Base-by-base conservation (phyloP, 2,329 filamentous ascomycete genomes). In the Sordariomycetes sp. region DNA sequence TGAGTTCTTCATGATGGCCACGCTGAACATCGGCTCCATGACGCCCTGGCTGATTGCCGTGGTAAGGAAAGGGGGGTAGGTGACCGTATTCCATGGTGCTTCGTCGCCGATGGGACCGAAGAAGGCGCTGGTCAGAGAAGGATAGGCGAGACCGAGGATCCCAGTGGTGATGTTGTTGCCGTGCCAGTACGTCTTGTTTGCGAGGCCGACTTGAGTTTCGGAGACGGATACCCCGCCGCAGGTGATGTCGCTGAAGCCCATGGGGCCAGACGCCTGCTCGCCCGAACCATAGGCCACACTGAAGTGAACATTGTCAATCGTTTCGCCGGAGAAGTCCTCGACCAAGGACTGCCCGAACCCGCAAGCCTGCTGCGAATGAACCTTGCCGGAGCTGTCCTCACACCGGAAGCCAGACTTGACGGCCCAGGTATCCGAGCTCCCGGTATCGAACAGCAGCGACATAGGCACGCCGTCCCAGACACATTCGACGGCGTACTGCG, bases 161-260 rank as follows among this genome's bases (percentile, higher is more conserved):
- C 68, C 69, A 35, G 64, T 65, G 17, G 68, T 72, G 28, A 62
- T 43, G 46, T 71, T 71, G 49, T 71, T 63, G 30, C 68, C 69
- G 36, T 55, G 55, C 68, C 69, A 72, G 45, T 59, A 61, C 3
- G 68, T 69, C 37, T 51, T 53, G 43, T 63, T 69, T 29, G 64
- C 68, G 15, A 73, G 53, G 10, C 60, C 66, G 29, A 70, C 57
- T 43, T 68, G 60, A 47, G 71, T 68, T 21, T 53, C 50, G 14
- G 48, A 45, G 23, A 70, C 66, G 0, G 48, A 52, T 20, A 72
- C 44, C 8, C 63, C 64, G 4, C 60, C 67, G 12, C 70, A 56
- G 0, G 57, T 52, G 26, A 72, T 51, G 40, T 70, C 63, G 30
- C 61, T 58, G 37, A 50, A 54, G 9, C 66, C 65, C 54, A 70